A percentile compares a stretch with the other conserved stretches of the same genome.
Evolutionary conservation across 306 rosid species (phyloP).

Genomic region (Cucurbita ficifolia): DNA sequence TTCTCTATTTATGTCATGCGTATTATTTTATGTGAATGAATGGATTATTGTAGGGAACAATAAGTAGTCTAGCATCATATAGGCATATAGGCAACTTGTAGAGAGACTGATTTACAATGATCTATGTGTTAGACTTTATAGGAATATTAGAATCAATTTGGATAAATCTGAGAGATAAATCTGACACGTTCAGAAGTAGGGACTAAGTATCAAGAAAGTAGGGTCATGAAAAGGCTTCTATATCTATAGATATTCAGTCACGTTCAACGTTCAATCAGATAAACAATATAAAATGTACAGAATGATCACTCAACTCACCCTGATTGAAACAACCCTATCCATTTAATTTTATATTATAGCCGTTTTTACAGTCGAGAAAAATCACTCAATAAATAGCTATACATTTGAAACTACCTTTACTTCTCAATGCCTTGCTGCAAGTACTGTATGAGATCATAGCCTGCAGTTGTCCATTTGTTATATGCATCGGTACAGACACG

Average conservation of each 20-base stretch:
- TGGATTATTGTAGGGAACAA: too few species aligned
- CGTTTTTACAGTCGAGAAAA: constrained; percentile 6
- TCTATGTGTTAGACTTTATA: too few species aligned
- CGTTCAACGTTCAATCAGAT: not conserved
- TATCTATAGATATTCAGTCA: not conserved
- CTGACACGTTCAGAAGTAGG: too few species aligned
- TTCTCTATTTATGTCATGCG: too few species aligned
- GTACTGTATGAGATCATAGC: constrained; percentile 92
- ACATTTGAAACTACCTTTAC: constrained; percentile 32
- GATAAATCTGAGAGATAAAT: too few species aligned
- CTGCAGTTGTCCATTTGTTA: constrained; percentile 99
- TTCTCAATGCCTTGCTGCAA: constrained; percentile 98
- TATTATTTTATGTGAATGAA: too few species aligned
- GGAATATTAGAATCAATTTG: too few species aligned
- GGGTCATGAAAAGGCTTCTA: not conserved
- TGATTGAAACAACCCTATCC: not conserved
- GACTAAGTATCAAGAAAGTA: not conserved
- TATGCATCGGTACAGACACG: constrained; percentile 93
- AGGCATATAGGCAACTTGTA: too few species aligned
- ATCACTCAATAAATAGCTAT: constrained; percentile 21
- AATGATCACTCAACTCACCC: not conserved
- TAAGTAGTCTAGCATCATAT: too few species aligned
- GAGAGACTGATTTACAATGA: too few species aligned
- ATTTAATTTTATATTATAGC: not conserved
- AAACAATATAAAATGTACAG: not conserved